Percentiles rank a stretch among this genome's conserved stretches.
Evolutionary conservation across 1,284 basidiomycete genomes (phyloP).

Genomic region (Sporisorium scitamineum): DNA sequence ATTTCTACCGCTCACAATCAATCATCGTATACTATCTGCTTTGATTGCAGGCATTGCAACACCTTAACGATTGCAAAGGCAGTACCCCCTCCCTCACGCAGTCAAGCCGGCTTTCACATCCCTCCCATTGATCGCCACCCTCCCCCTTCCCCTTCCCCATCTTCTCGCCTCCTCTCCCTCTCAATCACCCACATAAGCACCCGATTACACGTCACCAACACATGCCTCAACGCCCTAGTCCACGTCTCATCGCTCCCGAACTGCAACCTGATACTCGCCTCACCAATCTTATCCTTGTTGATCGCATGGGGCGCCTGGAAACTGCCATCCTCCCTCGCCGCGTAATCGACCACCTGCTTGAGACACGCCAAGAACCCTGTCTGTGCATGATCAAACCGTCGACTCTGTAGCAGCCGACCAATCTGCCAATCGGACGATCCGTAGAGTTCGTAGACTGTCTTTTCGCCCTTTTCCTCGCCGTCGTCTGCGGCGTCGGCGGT

Average conservation of each 20-base stretch:
- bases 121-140: slow-evolving; percentile 21
- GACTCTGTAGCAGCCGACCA: slow-evolving; percentile 87
- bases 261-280: slow-evolving; percentile 91
- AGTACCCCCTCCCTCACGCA: not conserved
- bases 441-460: slow-evolving; percentile 59
- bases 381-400: slow-evolving; percentile 95
- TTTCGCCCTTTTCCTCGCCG: slow-evolving; percentile 25
- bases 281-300: slow-evolving; percentile 92
- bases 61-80: not conserved
- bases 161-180: slow-evolving; percentile 12
- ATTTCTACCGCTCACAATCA: not conserved
- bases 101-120: not conserved
- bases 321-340: slow-evolving; percentile 76
- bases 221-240: slow-evolving; percentile 92
- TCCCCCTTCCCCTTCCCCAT: not conserved
- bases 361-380: slow-evolving; percentile 94
- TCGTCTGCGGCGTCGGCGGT: not conserved
- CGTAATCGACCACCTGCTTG: slow-evolving; percentile 87
- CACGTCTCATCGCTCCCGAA: slow-evolving; percentile 90
- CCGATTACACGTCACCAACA: slow-evolving; percentile 77
- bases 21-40: not conserved
- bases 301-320: slow-evolving; percentile 91
- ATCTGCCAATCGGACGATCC: slow-evolving; percentile 76
- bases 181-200: slow-evolving; percentile 47
- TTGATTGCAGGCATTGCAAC: not conserved